A percentile compares a stretch with the other conserved stretches of the same genome.
Evolutionary conservation across 495 filamentous ascomycete genomes (phyloP).

Genomic region (Zalerion maritima): DNA sequence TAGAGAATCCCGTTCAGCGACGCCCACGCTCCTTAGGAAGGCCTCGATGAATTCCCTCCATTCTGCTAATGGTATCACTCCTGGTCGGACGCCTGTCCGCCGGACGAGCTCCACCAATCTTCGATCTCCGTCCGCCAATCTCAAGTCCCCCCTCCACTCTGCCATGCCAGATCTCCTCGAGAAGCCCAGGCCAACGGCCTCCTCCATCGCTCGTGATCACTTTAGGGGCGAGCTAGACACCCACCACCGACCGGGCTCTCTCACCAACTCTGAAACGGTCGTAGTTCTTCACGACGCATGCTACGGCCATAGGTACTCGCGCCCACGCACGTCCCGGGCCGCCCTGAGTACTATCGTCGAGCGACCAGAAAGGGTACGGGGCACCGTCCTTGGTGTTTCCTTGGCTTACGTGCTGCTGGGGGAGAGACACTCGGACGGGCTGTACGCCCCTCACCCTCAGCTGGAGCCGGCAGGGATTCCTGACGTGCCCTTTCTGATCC

Average conservation of each 20-base stretch:
- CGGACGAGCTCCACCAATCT: slow-evolving; percentile 36
- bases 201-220: slow-evolving; percentile 51
- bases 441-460: slow-evolving; percentile 41
- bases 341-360: slow-evolving; percentile 69
- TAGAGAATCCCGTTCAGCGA: slow-evolving; percentile 31
- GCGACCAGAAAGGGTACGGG: slow-evolving; percentile 80
- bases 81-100: slow-evolving; percentile 25
- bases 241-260: slow-evolving; percentile 38
- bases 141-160: slow-evolving; percentile 20
- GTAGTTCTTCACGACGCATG: slow-evolving; percentile 85
- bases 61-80: slow-evolving; percentile 25
- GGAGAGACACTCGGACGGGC: slow-evolving; percentile 59
- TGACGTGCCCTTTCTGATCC: slow-evolving; percentile 64
- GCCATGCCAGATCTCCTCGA: slow-evolving; percentile 25
- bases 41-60: slow-evolving; percentile 41
- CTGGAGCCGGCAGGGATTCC: slow-evolving; percentile 35
- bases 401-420: slow-evolving; percentile 83
- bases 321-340: slow-evolving; percentile 55
- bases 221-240: slow-evolving; percentile 54
- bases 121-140: slow-evolving; percentile 22
- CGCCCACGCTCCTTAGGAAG: slow-evolving; percentile 33
- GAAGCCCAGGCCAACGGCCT: slow-evolving; percentile 39
- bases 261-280: slow-evolving; percentile 44
- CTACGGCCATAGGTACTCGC: slow-evolving; percentile 80
- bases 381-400: slow-evolving; percentile 64